Evolutionary conservation across 1,284 basidiomycete species (phyloP).

Genomic region (Ceratobasidium sp.): DNA sequence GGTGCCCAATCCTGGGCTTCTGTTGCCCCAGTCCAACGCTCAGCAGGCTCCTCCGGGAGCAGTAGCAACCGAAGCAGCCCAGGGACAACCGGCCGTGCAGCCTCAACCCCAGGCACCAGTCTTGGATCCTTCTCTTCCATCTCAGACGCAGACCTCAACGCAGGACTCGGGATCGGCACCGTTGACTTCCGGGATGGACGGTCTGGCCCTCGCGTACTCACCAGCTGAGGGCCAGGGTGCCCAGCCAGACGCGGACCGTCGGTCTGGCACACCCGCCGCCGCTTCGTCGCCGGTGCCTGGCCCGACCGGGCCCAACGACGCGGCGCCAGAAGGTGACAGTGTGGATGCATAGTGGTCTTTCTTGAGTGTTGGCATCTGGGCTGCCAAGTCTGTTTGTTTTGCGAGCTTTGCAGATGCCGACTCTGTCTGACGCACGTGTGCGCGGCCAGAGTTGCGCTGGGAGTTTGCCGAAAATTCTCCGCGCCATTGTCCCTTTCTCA

Average conservation of each 20-base stretch:
- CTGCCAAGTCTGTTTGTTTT: background rate
- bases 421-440: slow-evolving; percentile 13
- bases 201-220: slow-evolving; percentile 25
- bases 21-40: background rate
- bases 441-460: background rate
- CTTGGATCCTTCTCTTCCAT: slow-evolving; percentile 42
- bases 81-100: slow-evolving; percentile 15
- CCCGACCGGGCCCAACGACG: background rate
- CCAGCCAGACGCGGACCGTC: slow-evolving; percentile 26
- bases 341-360: background rate
- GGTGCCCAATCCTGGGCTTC: slow-evolving; percentile 37
- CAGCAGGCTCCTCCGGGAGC: slow-evolving; percentile 18
- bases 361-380: slow-evolving; percentile 32
- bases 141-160: slow-evolving; percentile 41
- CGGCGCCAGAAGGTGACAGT: slow-evolving; percentile 2
- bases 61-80: slow-evolving; percentile 25
- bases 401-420: slow-evolving; percentile 20
- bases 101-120: slow-evolving; percentile 32
- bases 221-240: slow-evolving; percentile 26
- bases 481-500: slow-evolving; percentile 10
- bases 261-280: slow-evolving; percentile 33
- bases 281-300: slow-evolving; percentile 7
- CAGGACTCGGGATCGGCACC: slow-evolving; percentile 42
- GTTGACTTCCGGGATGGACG: slow-evolving; percentile 37
- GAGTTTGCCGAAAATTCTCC: slow-evolving; percentile 17